These are phyloP conservation scores for Trichoderma lentiforme DNA, from an alignment of 2,329 filamentous ascomycete species.

Conservation along the genomic window DNA sequence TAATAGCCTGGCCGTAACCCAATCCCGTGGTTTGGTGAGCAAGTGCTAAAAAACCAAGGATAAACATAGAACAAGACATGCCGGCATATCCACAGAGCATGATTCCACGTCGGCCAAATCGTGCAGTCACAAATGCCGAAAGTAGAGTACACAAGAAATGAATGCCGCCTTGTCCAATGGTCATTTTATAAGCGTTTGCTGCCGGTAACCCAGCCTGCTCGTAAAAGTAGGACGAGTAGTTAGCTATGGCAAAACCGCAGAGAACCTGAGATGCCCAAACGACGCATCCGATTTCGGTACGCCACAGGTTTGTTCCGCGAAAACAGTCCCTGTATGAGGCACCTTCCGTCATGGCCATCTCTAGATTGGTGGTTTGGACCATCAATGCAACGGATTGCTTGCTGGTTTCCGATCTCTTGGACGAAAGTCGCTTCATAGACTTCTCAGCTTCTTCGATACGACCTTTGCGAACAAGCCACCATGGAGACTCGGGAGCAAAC, in stretches of 20 bases:
- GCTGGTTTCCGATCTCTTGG: background rate
- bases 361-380: background rate
- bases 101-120: background rate
- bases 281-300: background rate
- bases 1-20: background rate
- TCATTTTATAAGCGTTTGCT: background rate
- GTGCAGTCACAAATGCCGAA: background rate
- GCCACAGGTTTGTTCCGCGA: background rate
- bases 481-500: constrained; percentile 32
- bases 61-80: background rate
- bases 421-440: background rate
- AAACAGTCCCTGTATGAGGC: background rate
- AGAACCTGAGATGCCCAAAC: background rate
- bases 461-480: constrained; percentile 41
- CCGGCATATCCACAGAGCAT: background rate
- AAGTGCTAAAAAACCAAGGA: background rate
- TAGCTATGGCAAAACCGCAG: background rate
- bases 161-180: background rate
- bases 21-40: background rate
- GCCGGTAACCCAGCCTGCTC: background rate
- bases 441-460: constrained; percentile 19
- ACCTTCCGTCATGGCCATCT: background rate
- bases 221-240: background rate
- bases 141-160: background rate
- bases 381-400: background rate